Conservation (phyloP, 352 stramenopile species). For the Pythium sp. region DNA sequence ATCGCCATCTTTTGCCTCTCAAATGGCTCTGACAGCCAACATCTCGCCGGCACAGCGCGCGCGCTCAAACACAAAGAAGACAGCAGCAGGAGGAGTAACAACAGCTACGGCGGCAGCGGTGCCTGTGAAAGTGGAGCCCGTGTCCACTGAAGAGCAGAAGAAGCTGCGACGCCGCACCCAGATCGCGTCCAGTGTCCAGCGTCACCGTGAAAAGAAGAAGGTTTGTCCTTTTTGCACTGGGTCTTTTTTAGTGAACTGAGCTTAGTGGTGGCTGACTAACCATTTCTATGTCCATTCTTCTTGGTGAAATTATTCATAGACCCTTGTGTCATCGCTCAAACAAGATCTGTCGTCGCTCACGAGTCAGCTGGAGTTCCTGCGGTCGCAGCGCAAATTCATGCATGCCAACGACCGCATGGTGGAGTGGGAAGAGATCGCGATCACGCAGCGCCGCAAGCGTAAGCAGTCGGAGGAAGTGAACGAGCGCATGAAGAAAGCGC, state of each 20-base stretch:
- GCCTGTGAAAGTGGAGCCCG: conserved; percentile 17
- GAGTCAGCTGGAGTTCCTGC: conserved; percentile 33
- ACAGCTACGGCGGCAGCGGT: not conserved
- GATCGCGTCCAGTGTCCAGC: conserved; percentile 65
- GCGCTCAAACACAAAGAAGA: not conserved
- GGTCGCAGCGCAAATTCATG: conserved; percentile 39
- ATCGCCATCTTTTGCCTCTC: not conserved
- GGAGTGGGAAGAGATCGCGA: conserved; percentile 52
- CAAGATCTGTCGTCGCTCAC: conserved; percentile 40
- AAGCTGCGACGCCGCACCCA: conserved; percentile 51
- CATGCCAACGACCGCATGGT: conserved; percentile 48
- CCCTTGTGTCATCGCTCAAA: conserved; percentile 45
- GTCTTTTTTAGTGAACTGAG: not conserved
- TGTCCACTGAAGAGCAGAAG: conserved; percentile 56
- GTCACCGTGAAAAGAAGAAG: conserved; percentile 70
- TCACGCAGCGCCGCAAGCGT: conserved; percentile 60
- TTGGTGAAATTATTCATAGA: conserved; percentile 17
- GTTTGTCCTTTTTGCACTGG: not conserved
- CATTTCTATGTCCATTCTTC: not conserved
- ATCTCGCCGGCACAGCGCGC: conserved; percentile 3
- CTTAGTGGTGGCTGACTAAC: not conserved
- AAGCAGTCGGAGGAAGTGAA: conserved; percentile 55
- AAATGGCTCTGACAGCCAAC: not conserved
- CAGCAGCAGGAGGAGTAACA: not conserved
- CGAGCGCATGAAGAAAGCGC: conserved; percentile 53